Base-by-base conservation (phyloP, 371 early-diverging fungal species). In the Mucor sp. region DNA sequence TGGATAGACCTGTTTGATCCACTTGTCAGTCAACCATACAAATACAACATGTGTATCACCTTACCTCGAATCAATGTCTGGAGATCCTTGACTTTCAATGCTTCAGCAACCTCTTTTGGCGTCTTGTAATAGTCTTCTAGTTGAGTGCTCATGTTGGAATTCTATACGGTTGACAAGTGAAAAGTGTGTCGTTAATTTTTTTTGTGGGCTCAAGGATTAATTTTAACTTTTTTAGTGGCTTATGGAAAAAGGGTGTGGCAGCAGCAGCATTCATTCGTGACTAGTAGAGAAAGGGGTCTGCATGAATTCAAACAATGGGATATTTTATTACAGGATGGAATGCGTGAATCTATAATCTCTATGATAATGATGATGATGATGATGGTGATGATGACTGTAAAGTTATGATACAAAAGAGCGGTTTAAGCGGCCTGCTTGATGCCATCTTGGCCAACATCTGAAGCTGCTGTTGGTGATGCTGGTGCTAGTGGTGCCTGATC, bases 41-140 rank as follows among this genome's bases (percentile, higher is more conserved):
- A 2, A 14, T 6, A 17, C 8, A 1, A 0, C 2, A 27, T 41
- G 41, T 41, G 41, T 14, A 41, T 41, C 41, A 41, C 41, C 11
- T 27, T 72, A 68, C 72, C 72, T 68, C 58, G 41, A 56, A 65
- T 67, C 32, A 74, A 58, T 6, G 62, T 61, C 30, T 60, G 63
- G 55, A 74, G 67, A 58, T 74, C 74, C 35, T 70, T 70, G n/a
- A 74, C 70, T 61, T 65, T 74, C 27, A 74, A 47, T 35, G 74
- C 74, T 25, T 74, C 68, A 14, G 60, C 50, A 25, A 74, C 60
- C 48, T 74, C 74, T 62, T 66, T 69, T 4, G 74, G 74, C 28
- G 58, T 74, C 32, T 58, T 70, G 53, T 74, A 74, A 58, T 70
- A 74, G n/a, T 74, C 74, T 44, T 72, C 72, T 14, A 65, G 44